These are phyloP conservation scores for Catenaria anguillulae DNA, from an alignment of 371 early-diverging fungal genomes.

Conservation along the genomic window DNA sequence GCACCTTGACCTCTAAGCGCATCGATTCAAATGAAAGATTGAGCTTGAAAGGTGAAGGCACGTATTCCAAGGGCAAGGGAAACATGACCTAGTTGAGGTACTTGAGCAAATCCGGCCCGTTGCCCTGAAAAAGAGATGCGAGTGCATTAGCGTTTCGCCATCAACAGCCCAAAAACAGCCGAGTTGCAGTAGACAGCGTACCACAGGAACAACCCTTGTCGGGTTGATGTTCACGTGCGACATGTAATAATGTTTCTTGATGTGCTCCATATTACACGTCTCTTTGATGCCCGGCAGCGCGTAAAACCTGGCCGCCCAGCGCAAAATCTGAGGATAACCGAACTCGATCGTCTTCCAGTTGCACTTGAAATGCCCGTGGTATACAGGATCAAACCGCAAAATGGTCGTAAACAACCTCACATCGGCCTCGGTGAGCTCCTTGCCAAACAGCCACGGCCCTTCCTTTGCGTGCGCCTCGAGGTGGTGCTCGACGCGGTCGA, in stretches of 20 bases:
- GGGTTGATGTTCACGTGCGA: constrained; percentile 85
- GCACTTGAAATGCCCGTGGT: constrained; percentile 81
- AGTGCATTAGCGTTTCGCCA: too few relatives aligned
- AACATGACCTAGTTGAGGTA: too few relatives aligned
- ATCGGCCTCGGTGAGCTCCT: constrained; percentile 74
- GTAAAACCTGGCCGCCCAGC: constrained; percentile 70
- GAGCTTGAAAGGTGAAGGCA: too few relatives aligned
- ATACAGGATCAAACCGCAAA: constrained; percentile 75
- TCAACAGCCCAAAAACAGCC: too few relatives aligned
- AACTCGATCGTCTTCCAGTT: constrained; percentile 65
- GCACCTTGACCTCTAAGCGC: too few relatives aligned
- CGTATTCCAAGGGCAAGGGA: too few relatives aligned
- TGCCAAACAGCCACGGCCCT: constrained; percentile 48
- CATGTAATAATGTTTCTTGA: constrained; percentile 85
- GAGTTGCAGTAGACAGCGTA: too few relatives aligned
- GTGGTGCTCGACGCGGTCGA: constrained; percentile 71
- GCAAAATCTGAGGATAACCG: constrained; percentile 70
- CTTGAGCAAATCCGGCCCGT: too few relatives aligned
- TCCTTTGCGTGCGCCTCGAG: constrained; percentile 43
- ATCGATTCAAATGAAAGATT: too few relatives aligned
- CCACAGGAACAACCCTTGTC: constrained; percentile 55
- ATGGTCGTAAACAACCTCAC: constrained; percentile 85
- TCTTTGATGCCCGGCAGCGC: constrained; percentile 58
- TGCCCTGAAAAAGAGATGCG: too few relatives aligned
- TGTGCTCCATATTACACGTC: constrained; percentile 83